These are phyloP conservation scores for Avena insularis DNA, from an alignment of 176 grass and related monocot species.

Conservation along the genomic window DNA sequence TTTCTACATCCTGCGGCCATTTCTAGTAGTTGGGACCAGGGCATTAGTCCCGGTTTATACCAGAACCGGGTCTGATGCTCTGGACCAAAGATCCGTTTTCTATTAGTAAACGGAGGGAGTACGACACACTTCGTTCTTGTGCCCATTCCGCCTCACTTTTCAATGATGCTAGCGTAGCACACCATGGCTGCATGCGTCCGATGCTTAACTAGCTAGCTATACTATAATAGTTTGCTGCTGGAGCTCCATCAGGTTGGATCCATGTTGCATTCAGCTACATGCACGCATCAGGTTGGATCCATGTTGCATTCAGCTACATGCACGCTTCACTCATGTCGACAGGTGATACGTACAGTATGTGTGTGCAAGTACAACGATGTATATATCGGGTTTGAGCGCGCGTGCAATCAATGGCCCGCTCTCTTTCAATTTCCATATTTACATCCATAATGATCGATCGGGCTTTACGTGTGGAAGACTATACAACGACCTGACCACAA, in stretches of 20 bases:
- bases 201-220: too few species aligned
- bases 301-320: background rate
- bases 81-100: too few species aligned
- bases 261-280: background rate
- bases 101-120: too few species aligned
- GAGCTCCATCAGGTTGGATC: constrained; percentile 28
- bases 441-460: background rate
- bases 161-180: background rate
- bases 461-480: background rate
- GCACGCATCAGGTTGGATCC: constrained; percentile 22
- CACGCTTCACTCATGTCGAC: background rate
- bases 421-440: background rate
- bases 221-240: background rate
- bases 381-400: background rate
- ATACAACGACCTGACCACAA: background rate
- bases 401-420: background rate
- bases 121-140: too few species aligned
- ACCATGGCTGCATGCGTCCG: background rate
- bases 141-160: too few species aligned
- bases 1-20: too few species aligned
- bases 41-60: too few species aligned
- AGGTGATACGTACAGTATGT: background rate
- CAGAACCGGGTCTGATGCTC: too few species aligned
- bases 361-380: background rate
- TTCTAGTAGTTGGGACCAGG: too few species aligned